These are phyloP conservation scores for Lumnitzera littorea DNA, from an alignment of 345 rosid species.

Conservation along the genomic window DNA sequence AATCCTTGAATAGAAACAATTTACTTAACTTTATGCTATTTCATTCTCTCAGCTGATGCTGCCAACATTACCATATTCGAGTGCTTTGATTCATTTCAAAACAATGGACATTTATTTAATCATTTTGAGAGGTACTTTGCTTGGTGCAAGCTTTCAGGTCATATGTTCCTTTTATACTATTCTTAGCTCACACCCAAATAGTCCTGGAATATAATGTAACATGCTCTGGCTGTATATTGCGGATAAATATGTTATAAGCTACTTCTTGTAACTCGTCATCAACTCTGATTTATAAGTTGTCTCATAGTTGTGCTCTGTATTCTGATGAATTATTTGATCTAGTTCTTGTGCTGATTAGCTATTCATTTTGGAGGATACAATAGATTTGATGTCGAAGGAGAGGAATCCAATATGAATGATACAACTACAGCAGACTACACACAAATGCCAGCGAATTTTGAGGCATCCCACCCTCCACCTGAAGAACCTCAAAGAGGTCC, in stretches of 20 bases:
- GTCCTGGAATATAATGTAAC: too few species aligned
- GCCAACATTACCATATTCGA: slow-evolving; percentile 66
- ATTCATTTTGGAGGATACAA: slow-evolving; percentile 9
- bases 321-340: not conserved
- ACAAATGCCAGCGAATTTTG: slow-evolving; percentile 34
- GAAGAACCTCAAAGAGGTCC: slow-evolving; percentile 48
- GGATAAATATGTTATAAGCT: too few species aligned
- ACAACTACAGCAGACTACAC: slow-evolving; percentile 39
- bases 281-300: too few species aligned
- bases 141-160: not conserved
- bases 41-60: slow-evolving; percentile 47
- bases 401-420: slow-evolving; percentile 50
- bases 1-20: not conserved
- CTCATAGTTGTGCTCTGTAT: not conserved
- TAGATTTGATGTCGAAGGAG: slow-evolving; percentile 78
- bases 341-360: not conserved
- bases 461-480: slow-evolving; percentile 45
- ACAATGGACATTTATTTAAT: slow-evolving; percentile 33
- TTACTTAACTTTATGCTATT: slow-evolving; percentile 10
- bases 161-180: not conserved
- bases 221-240: too few species aligned
- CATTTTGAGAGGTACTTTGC: slow-evolving; percentile 55
- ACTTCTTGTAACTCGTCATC: too few species aligned
- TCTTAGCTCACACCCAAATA: too few species aligned
- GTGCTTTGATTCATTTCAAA: slow-evolving; percentile 45